Conservation (phyloP, 1,139 yeast genomes). For the Blastobotrys elegans region DNA sequence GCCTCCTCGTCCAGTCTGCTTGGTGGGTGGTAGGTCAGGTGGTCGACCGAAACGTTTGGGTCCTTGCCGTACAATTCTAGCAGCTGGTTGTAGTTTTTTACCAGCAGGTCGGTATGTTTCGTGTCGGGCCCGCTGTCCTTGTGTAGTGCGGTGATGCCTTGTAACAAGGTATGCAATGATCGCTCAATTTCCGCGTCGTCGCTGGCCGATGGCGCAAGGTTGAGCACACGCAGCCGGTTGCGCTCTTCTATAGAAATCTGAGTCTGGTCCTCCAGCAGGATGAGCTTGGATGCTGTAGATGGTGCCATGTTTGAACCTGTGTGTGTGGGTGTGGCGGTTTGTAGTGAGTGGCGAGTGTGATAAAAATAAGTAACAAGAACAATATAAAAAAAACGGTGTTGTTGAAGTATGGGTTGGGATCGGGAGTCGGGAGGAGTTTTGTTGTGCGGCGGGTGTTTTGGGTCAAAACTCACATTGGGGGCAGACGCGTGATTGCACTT, state of each 20-base stretch:
- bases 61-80: slow-evolving; percentile 17
- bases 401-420: too few species aligned
- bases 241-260: slow-evolving; percentile 48
- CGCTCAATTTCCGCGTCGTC: slow-evolving; percentile 51
- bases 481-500: too few species aligned
- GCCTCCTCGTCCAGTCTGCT: slow-evolving; percentile 12
- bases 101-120: slow-evolving; percentile 15
- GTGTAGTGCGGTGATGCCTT: slow-evolving; percentile 32
- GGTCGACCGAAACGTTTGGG: slow-evolving; percentile 16
- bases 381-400: too few species aligned
- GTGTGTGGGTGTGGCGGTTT: too few species aligned
- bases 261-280: slow-evolving; percentile 38
- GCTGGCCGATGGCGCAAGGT: slow-evolving; percentile 47
- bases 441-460: too few species aligned
- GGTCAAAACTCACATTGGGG: too few species aligned
- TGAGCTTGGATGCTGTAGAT: slow-evolving; percentile 21
- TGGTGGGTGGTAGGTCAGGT: slow-evolving; percentile 12
- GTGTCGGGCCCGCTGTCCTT: slow-evolving; percentile 16
- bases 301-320: too few species aligned
- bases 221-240: slow-evolving; percentile 41
- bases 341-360: too few species aligned
- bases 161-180: slow-evolving; percentile 38
- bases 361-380: too few species aligned
- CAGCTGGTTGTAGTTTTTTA: slow-evolving; percentile 13
- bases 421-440: too few species aligned